Evolutionary conservation across 2,329 filamentous ascomycete species (phyloP), one percentile per base, ranked within the genome.

Genomic region (Didymella keratinophila): DNA sequence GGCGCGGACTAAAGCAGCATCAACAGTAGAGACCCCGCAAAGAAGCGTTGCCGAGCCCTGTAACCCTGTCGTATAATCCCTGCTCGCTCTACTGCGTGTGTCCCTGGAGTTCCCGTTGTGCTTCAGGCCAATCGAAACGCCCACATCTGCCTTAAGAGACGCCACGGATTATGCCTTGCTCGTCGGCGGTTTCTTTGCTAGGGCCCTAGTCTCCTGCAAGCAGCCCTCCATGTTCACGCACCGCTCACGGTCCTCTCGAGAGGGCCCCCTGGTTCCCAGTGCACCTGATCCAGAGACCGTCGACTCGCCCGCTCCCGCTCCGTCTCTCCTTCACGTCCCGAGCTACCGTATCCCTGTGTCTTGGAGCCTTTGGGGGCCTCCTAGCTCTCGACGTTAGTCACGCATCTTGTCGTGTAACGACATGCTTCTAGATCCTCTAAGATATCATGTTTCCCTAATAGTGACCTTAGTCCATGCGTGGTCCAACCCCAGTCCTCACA

Each of bases 171-270:
- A 74, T 66, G 61, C 73, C 71, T 71, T 73, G 75, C 66, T 74
- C 64, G 71, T 76, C 74, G 75, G 74, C 75, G 72, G 65, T 76
- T 76, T 77, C 73, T 73, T 74, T 54, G 70, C 73, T 70, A 70
- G 61, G 64, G 57, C 70, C 70, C 71, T 69, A 66, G 69, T 71
- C 69, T 60, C 66, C 62, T 76, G 74, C 71, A 70, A 62, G 65
- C 65, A 62, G 66, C 60, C 70, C 69, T 70, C 72, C 71, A 74
- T 75, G 71, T 74, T 72, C 68, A 71, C 68, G 66, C 68, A 71
- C 60, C 65, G 65, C 67, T 72, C 69, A 70, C 66, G 72, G 71
- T 71, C 70, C 70, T 66, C 66, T 74, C 66, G 67, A 72, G 56
- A 71, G 62, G 67, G 61, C 61, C 69, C 69, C 73, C 73, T 70